These are phyloP conservation scores for Fraxinus sp. DNA, from an alignment of 305 asterid species.

Conservation along the genomic window DNA sequence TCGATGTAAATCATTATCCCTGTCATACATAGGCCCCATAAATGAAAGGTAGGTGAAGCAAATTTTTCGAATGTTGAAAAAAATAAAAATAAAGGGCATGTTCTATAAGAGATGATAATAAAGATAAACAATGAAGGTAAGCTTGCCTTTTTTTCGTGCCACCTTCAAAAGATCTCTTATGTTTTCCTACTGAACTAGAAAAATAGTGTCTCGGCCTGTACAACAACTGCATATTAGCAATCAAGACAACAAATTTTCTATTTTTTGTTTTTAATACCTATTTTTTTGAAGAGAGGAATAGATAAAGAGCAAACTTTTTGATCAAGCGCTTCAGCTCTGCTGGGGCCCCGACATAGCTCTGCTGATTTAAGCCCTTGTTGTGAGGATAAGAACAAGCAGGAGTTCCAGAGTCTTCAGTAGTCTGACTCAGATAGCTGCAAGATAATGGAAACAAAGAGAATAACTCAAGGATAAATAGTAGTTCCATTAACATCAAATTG, in stretches of 20 bases:
- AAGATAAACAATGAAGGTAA: neutral
- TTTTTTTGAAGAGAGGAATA: neutral
- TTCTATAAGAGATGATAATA: neutral
- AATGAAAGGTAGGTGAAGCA: neutral
- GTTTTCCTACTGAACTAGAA: neutral
- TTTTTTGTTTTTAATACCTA: neutral
- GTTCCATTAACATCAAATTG: neutral
- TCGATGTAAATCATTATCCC: neutral
- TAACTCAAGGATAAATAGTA: neutral
- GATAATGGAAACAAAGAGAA: neutral
- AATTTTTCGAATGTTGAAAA: neutral
- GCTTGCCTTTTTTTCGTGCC: neutral
- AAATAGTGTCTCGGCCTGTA: constrained; percentile 1
- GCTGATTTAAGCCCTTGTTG: constrained; percentile 24
- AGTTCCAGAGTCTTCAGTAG: constrained; percentile 24
- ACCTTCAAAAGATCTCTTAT: neutral
- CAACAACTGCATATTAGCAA: neutral
- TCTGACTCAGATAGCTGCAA: constrained; percentile 22
- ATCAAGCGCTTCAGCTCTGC: constrained; percentile 36
- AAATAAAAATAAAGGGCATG: neutral
- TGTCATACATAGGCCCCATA: neutral
- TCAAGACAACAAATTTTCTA: neutral
- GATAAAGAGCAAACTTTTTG: constrained; percentile 35
- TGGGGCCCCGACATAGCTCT: constrained; percentile 17
- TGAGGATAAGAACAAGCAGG: constrained; percentile 22